These are phyloP conservation scores for Colletotrichum chrysophilum DNA, from an alignment of 2,329 filamentous ascomycete species.

Conservation along the genomic window DNA sequence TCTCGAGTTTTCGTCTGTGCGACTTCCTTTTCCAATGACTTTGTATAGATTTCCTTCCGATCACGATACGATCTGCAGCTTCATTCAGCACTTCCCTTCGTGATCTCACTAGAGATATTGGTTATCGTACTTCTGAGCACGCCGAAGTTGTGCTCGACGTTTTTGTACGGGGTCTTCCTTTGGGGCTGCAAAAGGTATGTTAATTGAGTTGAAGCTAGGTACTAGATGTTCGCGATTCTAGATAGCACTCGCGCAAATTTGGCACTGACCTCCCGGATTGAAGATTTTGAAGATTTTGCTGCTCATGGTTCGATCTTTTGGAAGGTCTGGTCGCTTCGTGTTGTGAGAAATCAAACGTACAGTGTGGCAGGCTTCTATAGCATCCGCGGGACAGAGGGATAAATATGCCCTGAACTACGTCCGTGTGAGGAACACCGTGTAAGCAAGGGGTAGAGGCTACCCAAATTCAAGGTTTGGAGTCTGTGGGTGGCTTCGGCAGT, in stretches of 20 bases:
- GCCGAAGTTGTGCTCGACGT: slow-evolving; percentile 30
- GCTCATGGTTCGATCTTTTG: neutral
- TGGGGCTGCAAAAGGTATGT: slow-evolving; percentile 8
- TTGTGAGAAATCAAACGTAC: neutral
- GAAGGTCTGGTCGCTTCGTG: neutral
- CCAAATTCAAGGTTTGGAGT: neutral
- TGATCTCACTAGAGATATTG: neutral
- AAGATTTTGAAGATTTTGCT: slow-evolving; percentile 36
- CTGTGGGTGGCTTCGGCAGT: neutral
- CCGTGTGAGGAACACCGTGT: neutral
- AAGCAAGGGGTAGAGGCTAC: neutral
- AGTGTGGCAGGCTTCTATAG: neutral
- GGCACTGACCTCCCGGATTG: slow-evolving; percentile 30
- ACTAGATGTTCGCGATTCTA: neutral
- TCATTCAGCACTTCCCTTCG: neutral
- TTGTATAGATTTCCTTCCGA: slow-evolving; percentile 33
- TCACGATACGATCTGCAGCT: slow-evolving; percentile 30
- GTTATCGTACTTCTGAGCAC: slow-evolving; percentile 29
- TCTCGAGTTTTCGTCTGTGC: slow-evolving; percentile 24
- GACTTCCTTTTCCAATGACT: slow-evolving; percentile 30
- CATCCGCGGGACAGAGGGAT: neutral
- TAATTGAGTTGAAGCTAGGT: neutral
- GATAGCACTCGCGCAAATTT: neutral
- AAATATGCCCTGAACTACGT: neutral
- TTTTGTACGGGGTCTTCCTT: slow-evolving; percentile 30